These are phyloP conservation scores for Boletus mariae DNA, from an alignment of 1,284 basidiomycete species.

Conservation along the genomic window DNA sequence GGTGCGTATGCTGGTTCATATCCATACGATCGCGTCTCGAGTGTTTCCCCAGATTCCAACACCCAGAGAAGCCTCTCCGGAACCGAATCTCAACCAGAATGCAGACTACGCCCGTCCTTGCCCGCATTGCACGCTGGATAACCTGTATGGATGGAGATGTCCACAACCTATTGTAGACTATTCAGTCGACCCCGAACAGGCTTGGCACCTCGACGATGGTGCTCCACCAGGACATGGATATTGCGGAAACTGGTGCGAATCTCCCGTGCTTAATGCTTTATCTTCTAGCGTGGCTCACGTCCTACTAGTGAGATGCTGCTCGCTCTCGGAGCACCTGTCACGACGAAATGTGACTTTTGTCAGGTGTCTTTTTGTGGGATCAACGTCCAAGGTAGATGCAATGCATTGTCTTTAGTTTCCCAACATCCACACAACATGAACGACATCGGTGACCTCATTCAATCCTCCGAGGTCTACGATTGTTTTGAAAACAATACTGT, in stretches of 20 bases:
- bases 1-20: slow-evolving; percentile 44
- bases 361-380: slow-evolving; percentile 76
- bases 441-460: slow-evolving; percentile 66
- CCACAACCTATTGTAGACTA: slow-evolving; percentile 72
- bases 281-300: slow-evolving; percentile 5
- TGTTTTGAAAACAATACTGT: slow-evolving; percentile 70
- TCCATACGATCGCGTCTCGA: not conserved
- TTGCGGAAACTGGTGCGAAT: slow-evolving; percentile 69
- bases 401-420: slow-evolving; percentile 49
- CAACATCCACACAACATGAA: slow-evolving; percentile 69
- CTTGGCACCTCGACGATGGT: slow-evolving; percentile 71
- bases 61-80: slow-evolving; percentile 69
- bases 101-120: slow-evolving; percentile 67
- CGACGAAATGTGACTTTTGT: slow-evolving; percentile 77
- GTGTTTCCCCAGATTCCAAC: slow-evolving; percentile 55
- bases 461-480: slow-evolving; percentile 70
- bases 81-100: slow-evolving; percentile 60
- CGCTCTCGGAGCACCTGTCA: slow-evolving; percentile 62
- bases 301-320: slow-evolving; percentile 63
- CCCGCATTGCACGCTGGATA: slow-evolving; percentile 64
- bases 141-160: slow-evolving; percentile 69
- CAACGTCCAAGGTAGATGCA: slow-evolving; percentile 63
- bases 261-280: not conserved
- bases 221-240: slow-evolving; percentile 68
- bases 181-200: slow-evolving; percentile 55